A percentile compares a stretch with the other conserved stretches of the same genome.
Conservation (phyloP, 441 rosid species). For the Gossypium davidsonii region DNA sequence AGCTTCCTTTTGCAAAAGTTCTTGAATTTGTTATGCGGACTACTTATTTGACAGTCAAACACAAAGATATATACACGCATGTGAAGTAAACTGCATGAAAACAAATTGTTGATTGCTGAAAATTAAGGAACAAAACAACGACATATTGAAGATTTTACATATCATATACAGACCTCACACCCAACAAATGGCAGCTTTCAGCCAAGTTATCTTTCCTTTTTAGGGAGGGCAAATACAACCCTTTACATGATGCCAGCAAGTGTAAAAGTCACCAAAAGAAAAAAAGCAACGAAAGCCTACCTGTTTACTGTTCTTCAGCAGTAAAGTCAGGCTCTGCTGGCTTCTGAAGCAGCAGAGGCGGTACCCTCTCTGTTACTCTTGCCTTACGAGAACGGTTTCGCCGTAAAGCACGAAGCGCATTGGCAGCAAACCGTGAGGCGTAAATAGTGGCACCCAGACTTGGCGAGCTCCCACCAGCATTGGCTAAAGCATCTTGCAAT, state of each 20-base stretch:
- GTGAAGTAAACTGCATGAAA: too few species aligned
- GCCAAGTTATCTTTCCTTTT: background rate
- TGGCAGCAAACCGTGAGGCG: conserved; percentile 74
- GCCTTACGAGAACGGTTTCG: conserved; percentile 39
- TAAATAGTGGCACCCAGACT: conserved; percentile 74
- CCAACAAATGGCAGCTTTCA: background rate
- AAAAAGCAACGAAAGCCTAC: background rate
- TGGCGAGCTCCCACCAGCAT: conserved; percentile 51
- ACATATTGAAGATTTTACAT: background rate
- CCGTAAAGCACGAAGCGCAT: conserved; percentile 46
- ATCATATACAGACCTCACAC: background rate
- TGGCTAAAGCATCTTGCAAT: conserved; percentile 66
- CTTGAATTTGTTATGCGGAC: too few species aligned
- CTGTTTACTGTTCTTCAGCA: conserved; percentile 37
- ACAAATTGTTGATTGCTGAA: background rate
- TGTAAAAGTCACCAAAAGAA: background rate
- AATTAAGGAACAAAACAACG: background rate
- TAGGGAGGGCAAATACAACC: background rate
- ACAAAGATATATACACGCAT: too few species aligned
- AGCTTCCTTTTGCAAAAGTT: too few species aligned
- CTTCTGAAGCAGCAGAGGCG: conserved; percentile 60
- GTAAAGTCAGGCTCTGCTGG: conserved; percentile 84
- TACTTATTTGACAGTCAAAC: too few species aligned
- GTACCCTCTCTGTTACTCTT: conserved; percentile 46
- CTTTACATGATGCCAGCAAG: background rate